Evolutionary conservation across 495 filamentous ascomycete species (phyloP).

Genomic region (Schizothecium vesticola): DNA sequence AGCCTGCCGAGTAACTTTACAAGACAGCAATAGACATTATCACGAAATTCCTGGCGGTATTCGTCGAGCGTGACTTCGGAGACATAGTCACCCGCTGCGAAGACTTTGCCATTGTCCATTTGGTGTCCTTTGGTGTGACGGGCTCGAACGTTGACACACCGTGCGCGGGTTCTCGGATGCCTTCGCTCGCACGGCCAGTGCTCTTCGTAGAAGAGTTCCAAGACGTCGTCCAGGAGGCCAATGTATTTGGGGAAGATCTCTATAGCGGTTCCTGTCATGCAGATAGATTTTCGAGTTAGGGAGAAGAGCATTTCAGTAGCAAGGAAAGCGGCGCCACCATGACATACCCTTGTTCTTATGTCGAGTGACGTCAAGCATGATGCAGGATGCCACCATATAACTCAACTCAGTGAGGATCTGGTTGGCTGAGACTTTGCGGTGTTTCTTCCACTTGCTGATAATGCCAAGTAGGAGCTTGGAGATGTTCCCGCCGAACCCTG

Average conservation of each 20-base stretch:
- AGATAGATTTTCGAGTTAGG: neutral
- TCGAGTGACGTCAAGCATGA: constrained; percentile 2
- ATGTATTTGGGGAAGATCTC: constrained; percentile 5
- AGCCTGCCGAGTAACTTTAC: neutral
- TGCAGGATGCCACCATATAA: constrained; percentile 6
- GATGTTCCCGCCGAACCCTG: constrained; percentile 1
- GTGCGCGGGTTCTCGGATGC: neutral
- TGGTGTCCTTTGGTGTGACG: constrained; percentile 2
- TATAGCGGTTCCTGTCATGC: neutral
- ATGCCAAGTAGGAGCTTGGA: constrained; percentile 3
- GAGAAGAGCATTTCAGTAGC: neutral
- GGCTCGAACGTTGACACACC: constrained; percentile 4
- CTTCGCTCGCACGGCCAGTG: constrained; percentile 2
- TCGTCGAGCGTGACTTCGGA: constrained; percentile 2
- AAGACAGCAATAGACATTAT: constrained; percentile 5
- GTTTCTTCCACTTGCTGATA: neutral
- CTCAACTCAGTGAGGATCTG: constrained; percentile 2
- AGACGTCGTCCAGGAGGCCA: neutral
- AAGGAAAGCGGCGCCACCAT: neutral
- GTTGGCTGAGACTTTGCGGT: neutral
- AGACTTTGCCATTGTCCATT: neutral
- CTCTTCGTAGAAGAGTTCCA: neutral
- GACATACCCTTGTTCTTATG: constrained; percentile 1
- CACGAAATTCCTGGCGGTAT: neutral
- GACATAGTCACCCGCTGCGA: neutral